Base-by-base conservation (phyloP, 2,329 filamentous ascomycete genomes). In the Ampelomyces quisqualis region DNA sequence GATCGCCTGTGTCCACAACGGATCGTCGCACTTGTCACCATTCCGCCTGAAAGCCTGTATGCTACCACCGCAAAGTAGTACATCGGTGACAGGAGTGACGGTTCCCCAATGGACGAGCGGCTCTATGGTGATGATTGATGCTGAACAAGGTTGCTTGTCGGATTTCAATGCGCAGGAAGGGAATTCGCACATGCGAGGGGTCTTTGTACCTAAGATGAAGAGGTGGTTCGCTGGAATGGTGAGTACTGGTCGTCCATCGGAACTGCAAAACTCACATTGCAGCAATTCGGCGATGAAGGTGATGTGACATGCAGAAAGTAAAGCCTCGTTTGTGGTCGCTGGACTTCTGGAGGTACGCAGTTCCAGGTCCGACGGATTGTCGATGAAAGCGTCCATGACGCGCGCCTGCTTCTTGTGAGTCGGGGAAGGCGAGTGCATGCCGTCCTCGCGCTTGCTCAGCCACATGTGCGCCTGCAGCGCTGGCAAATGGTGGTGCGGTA, bases 51-150 rank as follows among this genome's bases (percentile, higher is more conserved):
- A 50, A 13, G 39, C 11, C 10, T 48, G 20, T 1, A 53, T 34
- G 4, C 32, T 29, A 4, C 38, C 48, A 6, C 14, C 9, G 24
- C 34, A 28, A 8, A 44, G 24, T 1, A n/a, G 6, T 4, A 38
- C 2, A 6, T 47, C 40, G 10, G 15, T 26, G 10, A 20, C 39
- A 13, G 34, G 34, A 7, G 32, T 27, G 6, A 49, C 22, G 8
- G 49, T 49, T 7, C 34, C 43, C 49, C 49, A 52, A 24, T 49
- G 19, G 4, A 49, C 33, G 5, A 49, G 24, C 13, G 49, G 49
- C 22, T 52, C 49, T 2, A 52, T 21, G 3, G 34, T 45, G 13
- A 52, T 24, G 17, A 33, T 11, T 9, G n/a, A 15, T 13, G 14
- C 15, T 20, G 17, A 6, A 3, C 9, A 7, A 7, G 10, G 13